Evolutionary conservation across 257 asterid genomes (phyloP), one percentile per base, ranked within the genome.

Genomic region (Cynanchum wilfordii): DNA sequence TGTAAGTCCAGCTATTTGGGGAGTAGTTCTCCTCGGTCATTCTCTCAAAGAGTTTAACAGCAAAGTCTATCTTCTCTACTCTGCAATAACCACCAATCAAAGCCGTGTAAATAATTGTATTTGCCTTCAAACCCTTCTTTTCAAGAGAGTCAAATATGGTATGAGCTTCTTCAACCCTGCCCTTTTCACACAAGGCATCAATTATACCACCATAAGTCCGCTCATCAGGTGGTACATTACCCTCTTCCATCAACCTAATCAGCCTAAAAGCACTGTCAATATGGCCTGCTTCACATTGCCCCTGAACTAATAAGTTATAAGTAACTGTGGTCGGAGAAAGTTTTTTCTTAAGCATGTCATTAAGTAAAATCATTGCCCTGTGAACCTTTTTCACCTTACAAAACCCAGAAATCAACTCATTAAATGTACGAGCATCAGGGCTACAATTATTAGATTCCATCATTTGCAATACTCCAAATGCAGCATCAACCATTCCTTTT

Each of bases 351-450:
- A 82, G 72, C 93, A 90, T 90, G 86, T 72, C 81, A 79, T 58
- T 79, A 75, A 89, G 90, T 70, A 89, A 74, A 54, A 79, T 68
- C 97, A 90, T 90, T 13, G 93, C 96, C 81, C 78, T 87, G 82
- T 87, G 89, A 77, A 83, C 93, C 69, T 84, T 74, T 72, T 76
- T 86, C 33, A 12, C 77, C 81, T 84, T 80, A 74, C 92, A 87
- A 57, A 79, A 84, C 38, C 96, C 96, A 69, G 76, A 86, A 15
- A 90, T 88, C 80, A 90, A 85, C 79, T 84, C 93, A 73, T 88
- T 90, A 80, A 85, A 90, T 7, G 95, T 88, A 22, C 95, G 86
- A 42, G 83, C 83, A 85, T 88, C 73, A 12, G 93, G 95, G 45
- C 29, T 52, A 57, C 89, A 88, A 51, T 80, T 78, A 45, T 79